Percentiles rank a stretch among this genome's conserved stretches.
Evolutionary conservation across 225 moss, liverwort and hornwort species (phyloP).

Genomic region (Ulota crispa): DNA sequence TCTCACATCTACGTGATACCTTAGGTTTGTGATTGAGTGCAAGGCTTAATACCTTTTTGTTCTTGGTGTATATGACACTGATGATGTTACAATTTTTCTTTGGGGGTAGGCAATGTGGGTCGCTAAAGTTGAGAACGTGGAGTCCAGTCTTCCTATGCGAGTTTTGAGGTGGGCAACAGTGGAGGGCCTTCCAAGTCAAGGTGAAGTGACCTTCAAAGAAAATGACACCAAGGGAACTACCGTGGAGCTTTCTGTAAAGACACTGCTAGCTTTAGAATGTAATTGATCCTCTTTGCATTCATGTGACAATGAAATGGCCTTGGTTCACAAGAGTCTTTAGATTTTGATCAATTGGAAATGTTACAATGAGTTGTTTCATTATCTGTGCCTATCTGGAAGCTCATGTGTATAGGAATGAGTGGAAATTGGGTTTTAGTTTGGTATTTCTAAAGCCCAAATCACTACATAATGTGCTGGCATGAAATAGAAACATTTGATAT

Average conservation of each 20-base stretch:
- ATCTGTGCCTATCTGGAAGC: neutral
- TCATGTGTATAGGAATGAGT: neutral
- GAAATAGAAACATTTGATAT: neutral
- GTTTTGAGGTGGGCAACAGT: conserved; percentile 56
- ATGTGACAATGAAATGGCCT: neutral
- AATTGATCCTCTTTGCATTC: neutral
- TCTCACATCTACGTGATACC: neutral
- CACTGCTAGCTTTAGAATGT: neutral
- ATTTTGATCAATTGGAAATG: neutral
- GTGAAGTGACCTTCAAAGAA: conserved; percentile 50
- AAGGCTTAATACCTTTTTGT: neutral
- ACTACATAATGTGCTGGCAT: neutral
- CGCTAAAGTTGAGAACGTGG: conserved; percentile 46
- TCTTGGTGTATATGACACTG: conserved; percentile 15
- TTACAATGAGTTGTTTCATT: neutral
- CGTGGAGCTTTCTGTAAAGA: conserved; percentile 54
- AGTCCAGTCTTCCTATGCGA: conserved; percentile 39
- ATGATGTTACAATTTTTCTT: conserved; percentile 38
- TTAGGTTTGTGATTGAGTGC: neutral
- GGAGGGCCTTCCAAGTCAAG: conserved; percentile 48
- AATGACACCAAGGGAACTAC: conserved; percentile 47
- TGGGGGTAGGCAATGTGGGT: conserved; percentile 57
- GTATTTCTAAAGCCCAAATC: neutral
- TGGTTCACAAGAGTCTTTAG: neutral
- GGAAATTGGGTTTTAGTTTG: neutral